Evolutionary conservation across 768 basidiomycete genomes (phyloP), one percentile per base, ranked within the genome.

Genomic region (Neoboletus brunneissimus): DNA sequence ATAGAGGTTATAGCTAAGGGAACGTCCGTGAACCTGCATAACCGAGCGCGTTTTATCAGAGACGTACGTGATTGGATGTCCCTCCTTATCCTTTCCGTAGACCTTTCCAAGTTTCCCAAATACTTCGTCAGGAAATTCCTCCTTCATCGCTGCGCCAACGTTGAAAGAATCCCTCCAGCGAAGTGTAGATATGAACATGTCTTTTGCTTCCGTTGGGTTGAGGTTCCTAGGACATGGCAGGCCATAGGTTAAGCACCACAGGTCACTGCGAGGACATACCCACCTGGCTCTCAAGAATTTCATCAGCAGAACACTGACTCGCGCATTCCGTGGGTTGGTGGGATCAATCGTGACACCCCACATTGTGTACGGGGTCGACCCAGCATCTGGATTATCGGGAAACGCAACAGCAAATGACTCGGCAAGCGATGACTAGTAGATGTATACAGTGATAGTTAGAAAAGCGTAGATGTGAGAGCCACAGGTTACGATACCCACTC

Each of bases 201-300:
- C 76, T 49, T 77, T 74, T 23, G 87, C 88, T 41, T 82, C 82
- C 5, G 60, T 48, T 23, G 80, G 67, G 60, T 77, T 79, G 61
- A 88, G 72, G 51, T 84, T 77, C 62, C 87, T 85, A 42, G 18
- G 31, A 34, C 23, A n/a, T 10, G n/a, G 40, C n/a, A 35, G 0
- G 15, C 2, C 1, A 20, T 41, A 23, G 20, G 10, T 11, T n/a
- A 23, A 51, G 35, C 1, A 16, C 16, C 16, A 32, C 5, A 22
- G 5, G 32, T 29, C 15, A 10, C n/a, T 20, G 23, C 25, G 40
- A 23, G 40, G 40, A 27, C 34, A 11, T 32, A 43, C 70, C 35
- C 62, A 85, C 88, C 87, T 81, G 5, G 91, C 91, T 54, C 87
- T 80, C 31, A 91, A 73, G 75, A 92, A 93, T 67, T 92, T 91